These are phyloP conservation scores for Pterulicium gracile DNA, from an alignment of 1,284 basidiomycete species.

Conservation along the genomic window DNA sequence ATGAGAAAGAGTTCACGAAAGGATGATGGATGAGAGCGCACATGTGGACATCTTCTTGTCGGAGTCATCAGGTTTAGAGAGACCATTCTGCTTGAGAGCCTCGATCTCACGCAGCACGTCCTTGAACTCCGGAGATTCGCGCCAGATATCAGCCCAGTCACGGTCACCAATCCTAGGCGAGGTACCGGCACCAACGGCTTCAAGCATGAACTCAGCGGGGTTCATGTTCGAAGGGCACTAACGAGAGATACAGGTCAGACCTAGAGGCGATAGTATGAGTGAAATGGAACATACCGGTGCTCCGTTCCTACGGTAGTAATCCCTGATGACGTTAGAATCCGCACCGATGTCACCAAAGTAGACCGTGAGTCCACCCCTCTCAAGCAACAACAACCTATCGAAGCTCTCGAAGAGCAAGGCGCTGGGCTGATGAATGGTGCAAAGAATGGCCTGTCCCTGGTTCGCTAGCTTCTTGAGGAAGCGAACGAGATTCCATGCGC, in stretches of 20 bases:
- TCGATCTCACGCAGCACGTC: conserved; percentile 29
- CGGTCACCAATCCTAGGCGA: conserved; percentile 50
- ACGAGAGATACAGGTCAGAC: neutral
- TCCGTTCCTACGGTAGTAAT: conserved; percentile 63
- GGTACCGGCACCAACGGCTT: conserved; percentile 70
- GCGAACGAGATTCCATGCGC: conserved; percentile 77
- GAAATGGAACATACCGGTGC: conserved; percentile 22
- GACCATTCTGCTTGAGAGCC: conserved; percentile 30
- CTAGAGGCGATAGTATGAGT: neutral
- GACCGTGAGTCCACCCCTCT: conserved; percentile 59
- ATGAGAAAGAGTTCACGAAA: neutral
- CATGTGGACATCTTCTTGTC: conserved; percentile 32
- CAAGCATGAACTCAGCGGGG: conserved; percentile 53
- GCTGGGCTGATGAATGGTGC: conserved; percentile 71
- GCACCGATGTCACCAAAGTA: conserved; percentile 75
- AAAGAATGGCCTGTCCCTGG: conserved; percentile 74
- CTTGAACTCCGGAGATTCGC: conserved; percentile 37
- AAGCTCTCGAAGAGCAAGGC: conserved; percentile 65
- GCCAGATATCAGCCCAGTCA: conserved; percentile 76
- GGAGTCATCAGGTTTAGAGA: conserved; percentile 26
- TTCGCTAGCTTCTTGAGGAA: conserved; percentile 79
- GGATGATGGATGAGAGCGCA: conserved; percentile 12
- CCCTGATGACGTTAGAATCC: conserved; percentile 47
- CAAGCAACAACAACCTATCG: conserved; percentile 57
- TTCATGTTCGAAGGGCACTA: conserved; percentile 49